A percentile compares a stretch with the other conserved stretches of the same genome.
These are phyloP conservation scores for Bruguiera parviflora DNA, from an alignment of 345 rosid species.

Conservation along the genomic window DNA sequence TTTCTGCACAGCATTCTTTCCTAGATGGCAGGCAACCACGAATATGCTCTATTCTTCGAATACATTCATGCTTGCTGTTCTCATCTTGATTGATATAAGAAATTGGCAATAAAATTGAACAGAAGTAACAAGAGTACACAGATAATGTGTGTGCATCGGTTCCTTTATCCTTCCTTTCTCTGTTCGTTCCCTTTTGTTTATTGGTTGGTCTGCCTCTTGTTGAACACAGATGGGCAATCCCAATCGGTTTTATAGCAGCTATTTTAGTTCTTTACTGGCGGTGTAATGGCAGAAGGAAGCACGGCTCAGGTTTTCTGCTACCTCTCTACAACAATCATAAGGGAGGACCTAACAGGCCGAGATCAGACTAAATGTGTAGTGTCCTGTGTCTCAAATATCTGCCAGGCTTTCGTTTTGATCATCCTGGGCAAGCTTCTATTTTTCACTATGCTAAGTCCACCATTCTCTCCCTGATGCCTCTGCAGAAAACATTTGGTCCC, in stretches of 20 bases:
- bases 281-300: conserved; percentile 75
- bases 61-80: background rate
- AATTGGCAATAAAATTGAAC: background rate
- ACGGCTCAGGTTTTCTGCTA: conserved; percentile 63
- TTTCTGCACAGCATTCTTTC: no score
- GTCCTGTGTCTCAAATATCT: background rate
- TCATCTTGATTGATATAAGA: background rate
- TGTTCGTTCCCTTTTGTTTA: background rate
- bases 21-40: no score
- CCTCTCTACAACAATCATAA: conserved; percentile 63
- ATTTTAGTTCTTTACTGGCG: conserved; percentile 68
- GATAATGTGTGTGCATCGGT: background rate
- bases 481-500: background rate
- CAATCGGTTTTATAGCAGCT: conserved; percentile 47
- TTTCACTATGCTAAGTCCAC: conserved; percentile 27
- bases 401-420: conserved; percentile 14
- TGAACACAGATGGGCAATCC: conserved; percentile 84
- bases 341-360: conserved; percentile 53
- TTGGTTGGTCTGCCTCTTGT: background rate
- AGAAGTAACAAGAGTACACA: background rate
- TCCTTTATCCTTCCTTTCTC: background rate
- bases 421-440: conserved; percentile 31
- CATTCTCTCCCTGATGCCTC: conserved; percentile 17
- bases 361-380: conserved; percentile 56
- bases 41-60: background rate